Percentiles rank a stretch among this genome's conserved stretches.
Conservation (phyloP, 2,329 filamentous ascomycete genomes). For the Podosphaera fusca region DNA sequence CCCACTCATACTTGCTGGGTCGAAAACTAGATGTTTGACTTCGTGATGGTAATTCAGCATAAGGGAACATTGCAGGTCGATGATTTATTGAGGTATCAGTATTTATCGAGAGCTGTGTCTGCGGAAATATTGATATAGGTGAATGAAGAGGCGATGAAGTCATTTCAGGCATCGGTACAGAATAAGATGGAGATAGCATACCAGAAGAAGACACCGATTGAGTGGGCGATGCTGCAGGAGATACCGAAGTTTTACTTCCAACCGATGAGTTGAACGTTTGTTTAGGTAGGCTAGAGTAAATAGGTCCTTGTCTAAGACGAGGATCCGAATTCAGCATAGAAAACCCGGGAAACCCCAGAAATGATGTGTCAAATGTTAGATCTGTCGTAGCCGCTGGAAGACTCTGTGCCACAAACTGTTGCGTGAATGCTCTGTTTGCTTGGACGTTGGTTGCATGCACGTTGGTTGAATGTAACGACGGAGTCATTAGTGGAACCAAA, state of each 20-base stretch:
- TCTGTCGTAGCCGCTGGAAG: constrained; percentile 12
- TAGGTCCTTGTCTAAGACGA: constrained; percentile 7
- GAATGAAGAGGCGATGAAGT: constrained; percentile 6
- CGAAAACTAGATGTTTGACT: constrained; percentile 12
- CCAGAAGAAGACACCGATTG: constrained; percentile 9
- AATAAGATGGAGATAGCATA: constrained; percentile 6
- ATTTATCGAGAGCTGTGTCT: constrained; percentile 8
- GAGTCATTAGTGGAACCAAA: constrained; percentile 2
- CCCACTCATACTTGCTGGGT: constrained; percentile 16
- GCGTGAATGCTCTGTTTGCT: constrained; percentile 29
- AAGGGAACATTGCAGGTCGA: constrained; percentile 5
- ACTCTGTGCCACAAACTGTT: constrained; percentile 22
- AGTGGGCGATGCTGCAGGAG: constrained; percentile 12
- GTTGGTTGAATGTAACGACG: constrained; percentile 6
- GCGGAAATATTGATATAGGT: constrained; percentile 5
- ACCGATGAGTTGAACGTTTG: constrained; percentile 9
- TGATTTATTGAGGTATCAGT: constrained; percentile 6
- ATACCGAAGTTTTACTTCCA: constrained; percentile 7
- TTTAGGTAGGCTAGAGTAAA: constrained; percentile 9
- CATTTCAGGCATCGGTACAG: constrained; percentile 7
- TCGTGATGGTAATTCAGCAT: constrained; percentile 8
- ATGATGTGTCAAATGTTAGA: constrained; percentile 16
- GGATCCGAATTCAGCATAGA: constrained; percentile 4
- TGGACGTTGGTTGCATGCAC: constrained; percentile 19
- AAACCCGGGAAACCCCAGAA: constrained; percentile 15